These are phyloP conservation scores for Sugiyamaella pinicola DNA, from an alignment of 1,139 yeast species.

Conservation along the genomic window DNA sequence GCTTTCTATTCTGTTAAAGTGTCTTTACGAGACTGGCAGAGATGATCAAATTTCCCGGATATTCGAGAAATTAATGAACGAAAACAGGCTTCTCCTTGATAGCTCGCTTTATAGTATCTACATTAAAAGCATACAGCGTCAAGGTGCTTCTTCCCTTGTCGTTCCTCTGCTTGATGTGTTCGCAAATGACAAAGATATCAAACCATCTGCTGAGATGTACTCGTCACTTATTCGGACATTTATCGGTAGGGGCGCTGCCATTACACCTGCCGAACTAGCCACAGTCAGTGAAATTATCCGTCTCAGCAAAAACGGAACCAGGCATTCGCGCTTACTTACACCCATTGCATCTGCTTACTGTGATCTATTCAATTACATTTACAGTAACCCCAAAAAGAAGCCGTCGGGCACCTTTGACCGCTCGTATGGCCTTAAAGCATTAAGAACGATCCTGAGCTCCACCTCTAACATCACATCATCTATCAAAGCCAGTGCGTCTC, in stretches of 20 bases:
- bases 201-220: slow-evolving; percentile 24
- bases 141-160: slow-evolving; percentile 18
- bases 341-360: slow-evolving; percentile 16
- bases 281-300: slow-evolving; percentile 4
- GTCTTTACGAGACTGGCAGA: slow-evolving; percentile 8
- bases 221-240: slow-evolving; percentile 26
- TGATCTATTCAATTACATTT: slow-evolving; percentile 17
- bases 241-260: slow-evolving; percentile 4
- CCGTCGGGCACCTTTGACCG: slow-evolving; percentile 18
- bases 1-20: slow-evolving; percentile 8
- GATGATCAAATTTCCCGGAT: background rate
- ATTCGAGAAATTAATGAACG: background rate
- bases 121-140: slow-evolving; percentile 13
- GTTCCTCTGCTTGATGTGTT: slow-evolving; percentile 9
- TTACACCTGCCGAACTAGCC: slow-evolving; percentile 8
- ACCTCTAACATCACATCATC: slow-evolving; percentile 5
- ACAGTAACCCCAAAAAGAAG: slow-evolving; percentile 2
- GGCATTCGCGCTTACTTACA: background rate
- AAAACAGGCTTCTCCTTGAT: slow-evolving; percentile 9
- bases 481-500: background rate
- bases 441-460: slow-evolving; percentile 23
- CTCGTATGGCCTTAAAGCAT: slow-evolving; percentile 24
- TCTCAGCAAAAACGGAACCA: slow-evolving; percentile 5
- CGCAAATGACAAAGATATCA: slow-evolving; percentile 1
- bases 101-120: slow-evolving; percentile 23